Base-by-base conservation (phyloP, 495 filamentous ascomycete species). In the Talaromyces nanjingensis region DNA sequence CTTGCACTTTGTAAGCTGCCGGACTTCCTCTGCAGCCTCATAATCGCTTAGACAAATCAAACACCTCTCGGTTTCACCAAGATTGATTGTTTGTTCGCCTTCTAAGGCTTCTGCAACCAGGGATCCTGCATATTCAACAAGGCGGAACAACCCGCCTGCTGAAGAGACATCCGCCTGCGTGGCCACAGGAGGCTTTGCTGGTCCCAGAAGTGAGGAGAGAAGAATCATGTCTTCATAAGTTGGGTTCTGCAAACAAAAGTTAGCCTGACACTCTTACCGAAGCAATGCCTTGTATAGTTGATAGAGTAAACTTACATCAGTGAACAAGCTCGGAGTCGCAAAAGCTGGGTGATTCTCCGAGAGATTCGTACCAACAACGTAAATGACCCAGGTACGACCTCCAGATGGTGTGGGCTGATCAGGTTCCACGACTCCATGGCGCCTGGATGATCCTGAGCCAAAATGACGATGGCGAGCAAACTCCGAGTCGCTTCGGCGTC, bases 211-310 rank as follows among this genome's bases (percentile, higher is more conserved):
- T 12, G 87, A 87, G 16, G 87, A 89, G 3, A 91, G 77, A 29
- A 91, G 73, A 58, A 90, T 82, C 89, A 91, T 91, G 67, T 91
- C 89, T 72, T 91, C 89, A 66, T 91, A 91, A 2, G 89, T 89
- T 20, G 89, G 89, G 63, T 87, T 87, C 84, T 87, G 22, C 65
- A 45, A 55, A 25, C 1, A 56, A 31, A 59, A 56, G 61, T 74
- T 60, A 70, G 63, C 12, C 47, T 31, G n/a, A 62, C 63, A 25
- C 57, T 24, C n/a, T 12, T 33, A 14, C n/a, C n/a, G 22, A 33
- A 42, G 4, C 14, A 31, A 22, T 25, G 4, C 18, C 8, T 54
- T 24, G 55, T 14, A 31, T 29, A 25, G 20, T 29, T 56, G 39
- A 11, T 57, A 57, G 45, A 8, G 9, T 24, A 18, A 29, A 34